These are phyloP conservation scores for Dactylorhiza incarnata DNA, from an alignment of 106 monocot species.

Conservation along the genomic window DNA sequence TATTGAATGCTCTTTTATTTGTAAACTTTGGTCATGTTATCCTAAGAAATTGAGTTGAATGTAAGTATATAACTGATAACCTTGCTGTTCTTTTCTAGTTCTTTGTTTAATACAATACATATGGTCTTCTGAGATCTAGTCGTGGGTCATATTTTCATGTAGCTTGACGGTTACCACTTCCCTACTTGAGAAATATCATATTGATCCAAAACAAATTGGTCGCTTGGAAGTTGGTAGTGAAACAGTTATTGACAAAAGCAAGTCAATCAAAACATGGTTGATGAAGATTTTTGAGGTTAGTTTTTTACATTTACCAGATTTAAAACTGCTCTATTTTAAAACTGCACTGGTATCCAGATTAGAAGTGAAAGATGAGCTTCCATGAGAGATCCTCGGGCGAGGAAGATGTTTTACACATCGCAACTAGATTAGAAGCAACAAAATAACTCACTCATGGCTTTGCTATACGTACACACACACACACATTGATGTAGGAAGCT, in stretches of 20 bases:
- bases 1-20: not conserved
- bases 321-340: too few relatives aligned
- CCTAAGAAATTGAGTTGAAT: not conserved
- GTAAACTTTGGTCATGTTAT: not conserved
- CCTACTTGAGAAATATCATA: slow-evolving; percentile 78
- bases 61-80: not conserved
- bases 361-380: too few relatives aligned
- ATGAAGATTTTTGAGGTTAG: slow-evolving; percentile 96
- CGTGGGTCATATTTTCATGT: slow-evolving; percentile 6
- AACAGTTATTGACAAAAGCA: slow-evolving; percentile 99
- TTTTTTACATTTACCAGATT: too few relatives aligned
- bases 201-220: slow-evolving; percentile 83
- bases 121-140: not conserved
- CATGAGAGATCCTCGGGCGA: too few relatives aligned
- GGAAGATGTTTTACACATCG: too few relatives aligned
- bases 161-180: slow-evolving; percentile 89
- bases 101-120: not conserved
- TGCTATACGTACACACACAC: too few relatives aligned
- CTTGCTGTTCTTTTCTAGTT: not conserved
- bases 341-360: too few relatives aligned
- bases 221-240: slow-evolving; percentile 95
- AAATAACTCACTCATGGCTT: too few relatives aligned
- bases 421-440: too few relatives aligned
- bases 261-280: slow-evolving; percentile 93
- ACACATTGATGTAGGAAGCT: too few relatives aligned